phyloP scores from a whole-genome alignment of 2,329 filamentous ascomycete genomes.

The Alternaria novae-zelandiae region DNA sequence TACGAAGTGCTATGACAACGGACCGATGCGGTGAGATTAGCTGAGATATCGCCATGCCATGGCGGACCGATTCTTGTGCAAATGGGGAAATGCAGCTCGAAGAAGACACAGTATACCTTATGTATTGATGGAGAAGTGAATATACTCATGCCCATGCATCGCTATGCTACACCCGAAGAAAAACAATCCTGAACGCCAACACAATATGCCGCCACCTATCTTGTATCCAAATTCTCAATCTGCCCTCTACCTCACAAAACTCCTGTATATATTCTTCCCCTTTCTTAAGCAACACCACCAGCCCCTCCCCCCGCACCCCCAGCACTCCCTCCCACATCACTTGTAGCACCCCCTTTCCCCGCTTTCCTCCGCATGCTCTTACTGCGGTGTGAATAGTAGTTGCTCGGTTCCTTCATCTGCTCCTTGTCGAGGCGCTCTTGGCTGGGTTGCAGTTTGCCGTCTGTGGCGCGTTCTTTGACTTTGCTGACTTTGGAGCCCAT shows the following conservation, averaged over 20 bases:
- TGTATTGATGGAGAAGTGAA: not conserved
- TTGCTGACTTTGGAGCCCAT: constrained; percentile 44
- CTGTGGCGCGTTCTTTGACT: constrained; percentile 15
- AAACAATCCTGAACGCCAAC: not conserved
- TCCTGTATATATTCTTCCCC: not conserved
- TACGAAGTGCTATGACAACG: not conserved
- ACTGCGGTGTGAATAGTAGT: constrained; percentile 43
- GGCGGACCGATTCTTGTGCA: not conserved
- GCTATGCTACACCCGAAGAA: not conserved
- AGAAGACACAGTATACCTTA: not conserved
- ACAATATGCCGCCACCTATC: not conserved
- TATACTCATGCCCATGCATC: not conserved
- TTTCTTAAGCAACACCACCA: constrained; percentile 1
- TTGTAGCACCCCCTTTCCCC: constrained; percentile 17
- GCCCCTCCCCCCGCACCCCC: constrained; percentile 17
- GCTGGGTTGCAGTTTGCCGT: constrained; percentile 35
- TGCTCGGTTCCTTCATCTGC: constrained; percentile 44
- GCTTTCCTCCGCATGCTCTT: constrained; percentile 45
- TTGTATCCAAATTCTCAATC: not conserved
- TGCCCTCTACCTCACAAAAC: not conserved
- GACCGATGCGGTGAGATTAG: not conserved
- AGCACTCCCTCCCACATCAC: not conserved
- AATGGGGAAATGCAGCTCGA: not conserved
- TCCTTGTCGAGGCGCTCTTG: constrained; percentile 36
- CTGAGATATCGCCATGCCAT: not conserved